Percentiles rank a stretch among this genome's conserved stretches.
phyloP scores from a whole-genome alignment of 2,329 filamentous ascomycete genomes.

The Coniochaeta pulveracea region DNA sequence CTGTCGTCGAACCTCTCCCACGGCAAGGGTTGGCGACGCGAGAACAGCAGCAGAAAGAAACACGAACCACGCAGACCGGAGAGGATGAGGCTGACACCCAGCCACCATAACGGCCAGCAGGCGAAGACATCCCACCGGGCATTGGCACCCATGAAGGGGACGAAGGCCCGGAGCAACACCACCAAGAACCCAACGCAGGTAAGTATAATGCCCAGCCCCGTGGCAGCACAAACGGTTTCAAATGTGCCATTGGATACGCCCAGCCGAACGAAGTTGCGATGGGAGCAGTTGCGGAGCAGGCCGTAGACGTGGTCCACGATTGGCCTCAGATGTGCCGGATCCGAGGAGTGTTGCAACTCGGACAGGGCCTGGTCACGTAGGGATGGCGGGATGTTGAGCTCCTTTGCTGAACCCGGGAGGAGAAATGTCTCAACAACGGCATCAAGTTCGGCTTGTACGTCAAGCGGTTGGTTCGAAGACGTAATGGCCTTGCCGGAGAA shows the following conservation, averaged over 20 bases:
- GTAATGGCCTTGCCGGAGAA: slow-evolving; percentile 6
- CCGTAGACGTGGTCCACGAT: slow-evolving; percentile 34
- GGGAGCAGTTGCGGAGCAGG: slow-evolving; percentile 34
- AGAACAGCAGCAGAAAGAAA: slow-evolving; percentile 35
- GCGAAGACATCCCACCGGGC: slow-evolving; percentile 28
- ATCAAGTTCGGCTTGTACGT: slow-evolving; percentile 21
- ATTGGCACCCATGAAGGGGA: slow-evolving; percentile 23
- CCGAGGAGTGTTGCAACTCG: slow-evolving; percentile 21
- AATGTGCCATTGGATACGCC: slow-evolving; percentile 40
- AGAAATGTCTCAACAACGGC: slow-evolving; percentile 29
- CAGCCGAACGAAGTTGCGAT: slow-evolving; percentile 39
- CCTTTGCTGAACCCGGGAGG: slow-evolving; percentile 27
- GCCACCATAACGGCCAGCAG: slow-evolving; percentile 32
- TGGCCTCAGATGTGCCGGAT: slow-evolving; percentile 26
- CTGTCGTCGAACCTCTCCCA: slow-evolving; percentile 35
- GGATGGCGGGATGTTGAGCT: slow-evolving; percentile 32
- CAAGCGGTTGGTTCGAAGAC: slow-evolving; percentile 9
- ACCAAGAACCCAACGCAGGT: slow-evolving; percentile 26
- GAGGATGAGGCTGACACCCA: slow-evolving; percentile 29
- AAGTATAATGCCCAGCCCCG: slow-evolving; percentile 27
- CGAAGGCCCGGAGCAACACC: slow-evolving; percentile 26
- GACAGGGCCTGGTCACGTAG: slow-evolving; percentile 27
- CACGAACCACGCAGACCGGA: slow-evolving; percentile 33
- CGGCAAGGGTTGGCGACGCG: slow-evolving; percentile 30
- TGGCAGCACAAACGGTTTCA: slow-evolving; percentile 35